Evolutionary conservation across 2,329 filamentous ascomycete species (phyloP).

Genomic region (Dothideomycetes sp.): DNA sequence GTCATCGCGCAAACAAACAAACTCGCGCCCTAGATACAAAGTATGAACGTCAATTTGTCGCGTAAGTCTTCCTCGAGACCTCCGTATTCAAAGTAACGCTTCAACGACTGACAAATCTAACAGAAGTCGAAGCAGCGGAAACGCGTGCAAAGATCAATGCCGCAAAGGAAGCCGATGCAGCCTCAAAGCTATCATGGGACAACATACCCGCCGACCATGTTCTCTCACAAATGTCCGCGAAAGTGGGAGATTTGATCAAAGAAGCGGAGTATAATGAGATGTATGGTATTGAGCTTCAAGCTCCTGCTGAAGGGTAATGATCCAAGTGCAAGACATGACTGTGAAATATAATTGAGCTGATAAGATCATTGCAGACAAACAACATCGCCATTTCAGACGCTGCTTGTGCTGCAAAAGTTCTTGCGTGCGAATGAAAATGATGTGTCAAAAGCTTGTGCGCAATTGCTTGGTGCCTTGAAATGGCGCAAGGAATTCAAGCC

Average conservation of each 20-base stretch:
- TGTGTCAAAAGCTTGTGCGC: constrained; percentile 61
- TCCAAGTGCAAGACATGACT: constrained; percentile 27
- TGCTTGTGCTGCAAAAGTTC: constrained; percentile 85
- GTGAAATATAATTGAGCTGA: constrained; percentile 3
- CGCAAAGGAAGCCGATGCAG: too few species aligned
- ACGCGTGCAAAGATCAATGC: too few species aligned
- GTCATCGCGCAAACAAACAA: too few species aligned
- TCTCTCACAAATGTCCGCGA: constrained; percentile 45
- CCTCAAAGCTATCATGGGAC: too few species aligned
- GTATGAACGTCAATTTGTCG: too few species aligned
- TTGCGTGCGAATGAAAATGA: constrained; percentile 81
- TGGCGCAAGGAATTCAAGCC: constrained; percentile 77
- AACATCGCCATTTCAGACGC: constrained; percentile 55
- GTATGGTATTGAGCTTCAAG: constrained; percentile 66
- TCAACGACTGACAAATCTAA: too few species aligned
- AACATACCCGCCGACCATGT: constrained; percentile 20
- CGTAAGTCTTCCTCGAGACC: too few species aligned
- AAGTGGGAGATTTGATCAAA: constrained; percentile 49
- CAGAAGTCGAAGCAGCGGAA: too few species aligned
- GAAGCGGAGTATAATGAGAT: constrained; percentile 62
- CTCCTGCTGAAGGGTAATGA: constrained; percentile 20
- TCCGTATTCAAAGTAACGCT: too few species aligned
- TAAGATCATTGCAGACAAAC: constrained; percentile 1
- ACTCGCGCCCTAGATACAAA: too few species aligned
- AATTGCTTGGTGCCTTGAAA: constrained; percentile 68